These are phyloP conservation scores for Globisporangium iwayamae DNA, from an alignment of 352 stramenopile species.

Conservation along the genomic window DNA sequence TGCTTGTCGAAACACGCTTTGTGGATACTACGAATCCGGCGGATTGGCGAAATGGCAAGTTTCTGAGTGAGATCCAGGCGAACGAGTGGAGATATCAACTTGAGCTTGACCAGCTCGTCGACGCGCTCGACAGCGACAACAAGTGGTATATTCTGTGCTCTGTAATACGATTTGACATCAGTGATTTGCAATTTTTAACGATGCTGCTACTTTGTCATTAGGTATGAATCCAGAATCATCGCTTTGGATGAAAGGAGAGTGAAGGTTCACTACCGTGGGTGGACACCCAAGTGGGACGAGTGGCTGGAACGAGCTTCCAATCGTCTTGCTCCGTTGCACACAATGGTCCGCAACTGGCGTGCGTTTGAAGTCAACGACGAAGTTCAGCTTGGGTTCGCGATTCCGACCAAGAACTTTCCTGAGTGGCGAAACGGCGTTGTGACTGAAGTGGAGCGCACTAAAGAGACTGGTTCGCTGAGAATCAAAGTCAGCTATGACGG, in stretches of 20 bases:
- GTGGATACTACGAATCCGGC: conserved; percentile 5
- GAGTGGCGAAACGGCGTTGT: conserved; percentile 62
- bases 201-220: conserved; percentile 4
- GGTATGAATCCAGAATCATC: conserved; percentile 66
- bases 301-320: conserved; percentile 89
- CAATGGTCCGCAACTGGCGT: conserved; percentile 70
- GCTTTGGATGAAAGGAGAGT: conserved; percentile 44
- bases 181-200: background rate
- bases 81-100: conserved; percentile 64
- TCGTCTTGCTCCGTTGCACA: conserved; percentile 90
- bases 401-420: conserved; percentile 36
- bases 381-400: conserved; percentile 42
- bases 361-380: conserved; percentile 51
- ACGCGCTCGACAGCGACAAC: conserved; percentile 69
- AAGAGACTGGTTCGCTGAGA: conserved; percentile 23
- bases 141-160: conserved; percentile 46
- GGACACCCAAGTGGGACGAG: conserved; percentile 96
- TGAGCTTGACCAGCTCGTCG: conserved; percentile 51
- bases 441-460: conserved; percentile 22
- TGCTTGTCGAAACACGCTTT: conserved; percentile 59
- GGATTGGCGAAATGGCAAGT: conserved; percentile 54
- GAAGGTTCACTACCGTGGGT: conserved; percentile 96
- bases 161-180: background rate
- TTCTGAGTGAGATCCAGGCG: conserved; percentile 59
- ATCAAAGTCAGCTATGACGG: conserved; percentile 50